phyloP scores from a whole-genome alignment of 1,284 basidiomycete species.

The Puccinia polysora region DNA sequence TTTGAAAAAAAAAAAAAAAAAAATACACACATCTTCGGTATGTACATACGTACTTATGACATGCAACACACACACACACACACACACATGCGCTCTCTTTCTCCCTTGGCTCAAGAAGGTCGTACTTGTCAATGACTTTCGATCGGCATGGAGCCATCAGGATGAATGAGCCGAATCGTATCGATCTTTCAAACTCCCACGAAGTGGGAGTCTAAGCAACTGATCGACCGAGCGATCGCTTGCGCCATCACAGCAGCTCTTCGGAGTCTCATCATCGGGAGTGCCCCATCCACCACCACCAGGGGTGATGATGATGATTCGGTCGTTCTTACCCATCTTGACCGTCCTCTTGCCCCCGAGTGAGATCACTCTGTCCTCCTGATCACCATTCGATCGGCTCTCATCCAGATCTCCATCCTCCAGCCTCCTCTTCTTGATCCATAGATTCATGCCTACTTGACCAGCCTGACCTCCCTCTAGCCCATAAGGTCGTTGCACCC shows the following conservation, averaged over 20 bases:
- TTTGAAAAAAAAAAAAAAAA: too few species aligned
- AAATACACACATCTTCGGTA: too few species aligned
- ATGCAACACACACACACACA: too few species aligned
- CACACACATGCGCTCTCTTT: too few species aligned
- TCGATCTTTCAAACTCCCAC: slow-evolving; percentile 11
- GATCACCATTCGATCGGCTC: slow-evolving; percentile 46
- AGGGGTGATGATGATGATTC: slow-evolving; percentile 76
- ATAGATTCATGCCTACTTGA: slow-evolving; percentile 73
- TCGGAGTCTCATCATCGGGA: slow-evolving; percentile 6
- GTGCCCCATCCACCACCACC: slow-evolving; percentile 86
- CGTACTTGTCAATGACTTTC: too few species aligned
- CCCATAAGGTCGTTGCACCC: slow-evolving; percentile 84
- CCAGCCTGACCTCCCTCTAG: slow-evolving; percentile 77
- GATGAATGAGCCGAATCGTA: slow-evolving; percentile 12
- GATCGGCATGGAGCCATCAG: neutral
- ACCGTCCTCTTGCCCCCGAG: slow-evolving; percentile 87
- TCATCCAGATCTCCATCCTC: slow-evolving; percentile 55
- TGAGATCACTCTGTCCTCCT: slow-evolving; percentile 65
- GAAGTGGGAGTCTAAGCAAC: too few species aligned
- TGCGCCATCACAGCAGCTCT: neutral
- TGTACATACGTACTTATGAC: too few species aligned
- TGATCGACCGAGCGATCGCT: neutral
- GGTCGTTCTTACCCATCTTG: slow-evolving; percentile 77
- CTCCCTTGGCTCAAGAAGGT: too few species aligned
- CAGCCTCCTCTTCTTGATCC: slow-evolving; percentile 66